phyloP scores from a whole-genome alignment of 2,329 filamentous ascomycete species.

The Claviceps fusiformis region DNA sequence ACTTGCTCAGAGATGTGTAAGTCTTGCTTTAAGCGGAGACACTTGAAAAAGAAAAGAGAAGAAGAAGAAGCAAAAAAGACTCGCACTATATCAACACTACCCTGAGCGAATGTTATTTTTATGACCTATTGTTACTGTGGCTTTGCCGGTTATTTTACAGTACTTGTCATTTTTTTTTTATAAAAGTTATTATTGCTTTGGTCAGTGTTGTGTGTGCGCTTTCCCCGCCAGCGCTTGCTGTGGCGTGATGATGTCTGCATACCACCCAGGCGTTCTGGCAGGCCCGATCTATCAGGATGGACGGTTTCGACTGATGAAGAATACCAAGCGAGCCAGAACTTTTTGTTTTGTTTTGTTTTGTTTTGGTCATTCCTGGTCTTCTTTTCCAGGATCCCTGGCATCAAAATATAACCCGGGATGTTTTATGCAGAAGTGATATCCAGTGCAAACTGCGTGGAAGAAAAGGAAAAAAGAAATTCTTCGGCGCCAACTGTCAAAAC shows the following conservation, averaged over 20 bases:
- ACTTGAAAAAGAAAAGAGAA: not conserved
- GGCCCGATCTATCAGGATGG: not conserved
- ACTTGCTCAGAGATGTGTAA: conserved; percentile 1
- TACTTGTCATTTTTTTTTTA: conserved; percentile 2
- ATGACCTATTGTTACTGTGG: conserved; percentile 1
- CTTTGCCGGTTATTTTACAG: conserved; percentile 2
- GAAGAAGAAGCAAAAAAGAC: not conserved
- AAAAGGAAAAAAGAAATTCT: not conserved
- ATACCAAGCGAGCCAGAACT: not conserved
- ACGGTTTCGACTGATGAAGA: not conserved
- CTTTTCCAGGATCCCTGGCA: not conserved
- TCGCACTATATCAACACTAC: not conserved
- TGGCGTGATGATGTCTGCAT: conserved; percentile 4
- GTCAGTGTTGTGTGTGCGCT: conserved; percentile 2
- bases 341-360: not conserved
- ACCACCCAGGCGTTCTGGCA: not conserved
- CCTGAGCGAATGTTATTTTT: conserved; percentile 2
- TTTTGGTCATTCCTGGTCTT: not conserved
- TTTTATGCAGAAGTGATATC: not conserved
- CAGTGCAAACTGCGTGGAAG: not conserved
- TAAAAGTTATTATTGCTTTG: conserved; percentile 5
- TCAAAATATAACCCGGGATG: not conserved
- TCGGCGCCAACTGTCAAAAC: not conserved
- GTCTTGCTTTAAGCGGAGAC: not conserved
- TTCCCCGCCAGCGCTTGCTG: not conserved